Percentiles rank a stretch among this genome's conserved stretches.
Evolutionary conservation across 257 asterid genomes (phyloP).

Genomic region (Solanum virginianum): DNA sequence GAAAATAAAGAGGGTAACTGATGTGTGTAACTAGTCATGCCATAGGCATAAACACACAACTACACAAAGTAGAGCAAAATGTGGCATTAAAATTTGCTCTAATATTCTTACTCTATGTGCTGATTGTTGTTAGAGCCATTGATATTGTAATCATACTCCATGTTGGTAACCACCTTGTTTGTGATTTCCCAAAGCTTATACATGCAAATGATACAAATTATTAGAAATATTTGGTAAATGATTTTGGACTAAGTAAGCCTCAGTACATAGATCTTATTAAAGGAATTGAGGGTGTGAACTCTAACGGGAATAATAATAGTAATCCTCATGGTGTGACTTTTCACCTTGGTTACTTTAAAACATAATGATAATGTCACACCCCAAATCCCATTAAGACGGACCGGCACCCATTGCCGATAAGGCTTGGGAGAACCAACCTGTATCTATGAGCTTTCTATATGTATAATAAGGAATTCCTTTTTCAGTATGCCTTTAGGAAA

Average conservation of each 20-base stretch:
- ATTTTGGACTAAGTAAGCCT: constrained; percentile 54
- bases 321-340: constrained; percentile 25
- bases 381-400: too few relatives aligned
- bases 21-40: too few relatives aligned
- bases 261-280: constrained; percentile 41
- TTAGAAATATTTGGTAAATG: constrained; percentile 17
- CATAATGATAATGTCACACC: too few relatives aligned
- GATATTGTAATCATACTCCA: constrained; percentile 77
- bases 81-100: not conserved
- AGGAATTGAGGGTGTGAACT: constrained; percentile 45
- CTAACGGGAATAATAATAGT: constrained; percentile 82
- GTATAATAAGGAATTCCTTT: too few relatives aligned
- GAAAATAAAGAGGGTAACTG: too few relatives aligned
- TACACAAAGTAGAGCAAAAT: too few relatives aligned
- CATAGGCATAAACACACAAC: too few relatives aligned
- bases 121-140: constrained; percentile 87
- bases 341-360: too few relatives aligned
- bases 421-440: too few relatives aligned
- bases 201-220: constrained; percentile 24
- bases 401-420: too few relatives aligned
- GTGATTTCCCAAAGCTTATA: constrained; percentile 86
- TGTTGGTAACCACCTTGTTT: constrained; percentile 90
- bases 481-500: too few relatives aligned
- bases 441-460: too few relatives aligned
- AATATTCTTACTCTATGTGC: constrained; percentile 4